Conservation (phyloP, 257 asterid genomes). For the Gentiana straminea region DNA sequence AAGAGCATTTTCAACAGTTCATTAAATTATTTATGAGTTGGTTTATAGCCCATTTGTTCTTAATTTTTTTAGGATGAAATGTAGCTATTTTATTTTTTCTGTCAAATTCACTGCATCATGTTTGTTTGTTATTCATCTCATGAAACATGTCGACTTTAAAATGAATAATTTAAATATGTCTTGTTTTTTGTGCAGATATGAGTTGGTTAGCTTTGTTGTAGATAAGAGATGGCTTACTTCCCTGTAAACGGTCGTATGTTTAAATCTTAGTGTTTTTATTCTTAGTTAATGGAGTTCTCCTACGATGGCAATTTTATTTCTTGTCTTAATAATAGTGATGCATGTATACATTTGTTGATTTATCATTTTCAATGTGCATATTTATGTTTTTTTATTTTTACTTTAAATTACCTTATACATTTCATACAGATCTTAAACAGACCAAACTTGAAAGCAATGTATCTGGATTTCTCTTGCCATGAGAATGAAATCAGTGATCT, state of each 20-base stretch:
- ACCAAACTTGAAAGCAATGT: slow-evolving; percentile 75
- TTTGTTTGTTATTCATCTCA: too few relatives aligned
- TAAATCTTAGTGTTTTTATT: slow-evolving; percentile 54
- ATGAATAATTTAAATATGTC: slow-evolving; percentile 1
- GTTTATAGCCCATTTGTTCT: too few relatives aligned
- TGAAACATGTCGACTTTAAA: not conserved
- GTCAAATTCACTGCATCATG: too few relatives aligned
- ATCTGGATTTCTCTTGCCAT: slow-evolving; percentile 72
- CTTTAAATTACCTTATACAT: not conserved
- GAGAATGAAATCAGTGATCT: slow-evolving; percentile 76
- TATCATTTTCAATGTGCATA: not conserved
- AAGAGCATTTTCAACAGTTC: too few relatives aligned
- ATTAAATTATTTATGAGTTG: too few relatives aligned
- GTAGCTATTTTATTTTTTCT: too few relatives aligned
- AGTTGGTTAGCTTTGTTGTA: slow-evolving; percentile 72
- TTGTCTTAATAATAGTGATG: too few relatives aligned
- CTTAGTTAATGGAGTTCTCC: slow-evolving; percentile 64
- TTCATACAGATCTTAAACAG: slow-evolving; percentile 57
- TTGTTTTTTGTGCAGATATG: slow-evolving; percentile 50
- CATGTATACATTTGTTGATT: too few relatives aligned
- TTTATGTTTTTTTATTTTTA: not conserved
- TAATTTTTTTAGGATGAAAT: too few relatives aligned
- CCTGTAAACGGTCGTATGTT: slow-evolving; percentile 95
- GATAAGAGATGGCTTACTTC: slow-evolving; percentile 66
- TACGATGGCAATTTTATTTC: slow-evolving; percentile 42